A percentile compares a stretch with the other conserved stretches of the same genome.
These are phyloP conservation scores for Stromatinia cepivora DNA, from an alignment of 2,329 filamentous ascomycete species.

Conservation along the genomic window DNA sequence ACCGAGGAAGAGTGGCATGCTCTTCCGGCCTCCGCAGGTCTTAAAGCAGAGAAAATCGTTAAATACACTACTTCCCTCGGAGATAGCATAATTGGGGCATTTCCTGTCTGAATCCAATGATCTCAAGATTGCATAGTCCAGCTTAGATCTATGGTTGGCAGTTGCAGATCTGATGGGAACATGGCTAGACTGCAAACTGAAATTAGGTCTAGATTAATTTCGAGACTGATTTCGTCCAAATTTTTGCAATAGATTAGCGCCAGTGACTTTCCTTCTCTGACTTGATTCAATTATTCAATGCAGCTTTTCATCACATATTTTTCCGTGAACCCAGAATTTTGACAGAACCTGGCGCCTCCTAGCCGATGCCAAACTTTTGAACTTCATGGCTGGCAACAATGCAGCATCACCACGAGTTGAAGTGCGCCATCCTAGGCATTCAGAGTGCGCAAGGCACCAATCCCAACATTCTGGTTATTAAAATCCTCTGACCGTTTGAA, in stretches of 20 bases:
- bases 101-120: background rate
- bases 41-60: background rate
- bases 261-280: background rate
- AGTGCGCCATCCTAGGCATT: background rate
- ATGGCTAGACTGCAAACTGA: background rate
- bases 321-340: background rate
- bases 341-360: background rate
- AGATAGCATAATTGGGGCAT: slow-evolving; percentile 2
- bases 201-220: background rate
- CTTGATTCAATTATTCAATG: background rate
- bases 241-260: background rate
- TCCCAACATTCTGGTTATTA: background rate
- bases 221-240: background rate
- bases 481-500: background rate
- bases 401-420: background rate
- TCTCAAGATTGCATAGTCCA: background rate
- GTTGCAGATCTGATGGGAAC: background rate
- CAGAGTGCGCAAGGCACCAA: background rate
- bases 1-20: slow-evolving; percentile 29
- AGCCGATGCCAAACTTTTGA: background rate
- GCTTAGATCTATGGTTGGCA: background rate
- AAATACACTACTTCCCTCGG: slow-evolving; percentile 11
- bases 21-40: slow-evolving; percentile 3
- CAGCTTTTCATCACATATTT: no score
- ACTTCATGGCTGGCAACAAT: background rate